Percentiles rank a stretch among this genome's conserved stretches.
phyloP scores from a whole-genome alignment of 1,139 yeast genomes.

The Saccharomyces hybrid region DNA sequence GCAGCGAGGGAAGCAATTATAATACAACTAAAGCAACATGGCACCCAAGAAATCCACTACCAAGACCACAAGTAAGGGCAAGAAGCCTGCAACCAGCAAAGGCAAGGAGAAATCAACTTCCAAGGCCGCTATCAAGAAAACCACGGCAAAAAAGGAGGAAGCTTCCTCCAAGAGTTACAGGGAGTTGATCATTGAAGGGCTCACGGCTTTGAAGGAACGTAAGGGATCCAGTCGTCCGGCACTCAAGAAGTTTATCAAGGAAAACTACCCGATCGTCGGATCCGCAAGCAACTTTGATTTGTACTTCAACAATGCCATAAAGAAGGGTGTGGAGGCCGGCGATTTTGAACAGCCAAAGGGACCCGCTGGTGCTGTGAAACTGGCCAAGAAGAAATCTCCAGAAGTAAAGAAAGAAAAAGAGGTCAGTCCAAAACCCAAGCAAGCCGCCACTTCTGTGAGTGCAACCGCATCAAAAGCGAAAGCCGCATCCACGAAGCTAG shows the following conservation, averaged over 20 bases:
- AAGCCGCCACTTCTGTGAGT: slow-evolving; percentile 5
- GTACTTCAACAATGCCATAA: slow-evolving; percentile 71
- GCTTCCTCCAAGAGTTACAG: slow-evolving; percentile 19
- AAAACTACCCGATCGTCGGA: slow-evolving; percentile 40
- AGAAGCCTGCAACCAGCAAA: not conserved
- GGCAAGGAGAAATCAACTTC: not conserved
- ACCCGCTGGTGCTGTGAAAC: slow-evolving; percentile 38
- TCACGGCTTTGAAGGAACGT: slow-evolving; percentile 66
- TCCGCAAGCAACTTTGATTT: slow-evolving; percentile 60
- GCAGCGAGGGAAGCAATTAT: not conserved
- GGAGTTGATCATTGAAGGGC: slow-evolving; percentile 76
- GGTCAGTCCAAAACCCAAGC: slow-evolving; percentile 4
- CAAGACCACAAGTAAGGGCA: not conserved
- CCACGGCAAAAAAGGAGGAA: slow-evolving; percentile 6
- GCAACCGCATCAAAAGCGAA: slow-evolving; percentile 5
- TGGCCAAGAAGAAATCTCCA: slow-evolving; percentile 31
- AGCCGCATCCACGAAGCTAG: slow-evolving; percentile 3
- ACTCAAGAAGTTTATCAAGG: slow-evolving; percentile 60
- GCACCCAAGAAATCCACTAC: slow-evolving; percentile 9
- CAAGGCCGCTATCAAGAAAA: slow-evolving; percentile 6
- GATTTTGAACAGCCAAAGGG: slow-evolving; percentile 85
- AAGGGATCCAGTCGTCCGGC: slow-evolving; percentile 82
- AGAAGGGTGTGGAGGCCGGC: slow-evolving; percentile 73
- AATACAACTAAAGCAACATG: slow-evolving; percentile 1
- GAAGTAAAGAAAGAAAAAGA: slow-evolving; percentile 22